A percentile compares a stretch with the other conserved stretches of the same genome.
Evolutionary conservation across 2,329 filamentous ascomycete genomes (phyloP).

Genomic region (Dothidotthia symphoricarpi): DNA sequence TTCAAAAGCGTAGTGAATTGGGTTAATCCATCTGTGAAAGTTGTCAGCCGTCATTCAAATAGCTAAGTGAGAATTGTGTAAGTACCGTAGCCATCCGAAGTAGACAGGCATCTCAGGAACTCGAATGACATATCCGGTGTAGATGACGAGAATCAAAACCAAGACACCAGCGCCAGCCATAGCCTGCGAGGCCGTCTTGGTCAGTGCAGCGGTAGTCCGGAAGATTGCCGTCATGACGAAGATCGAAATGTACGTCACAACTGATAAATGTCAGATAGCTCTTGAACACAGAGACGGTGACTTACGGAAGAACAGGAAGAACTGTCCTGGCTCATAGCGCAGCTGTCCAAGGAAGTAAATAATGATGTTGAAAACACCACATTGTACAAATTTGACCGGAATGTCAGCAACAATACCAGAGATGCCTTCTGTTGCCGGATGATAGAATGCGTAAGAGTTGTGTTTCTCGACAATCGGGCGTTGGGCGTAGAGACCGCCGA

Average conservation of each 20-base stretch:
- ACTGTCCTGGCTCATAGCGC: constrained; percentile 67
- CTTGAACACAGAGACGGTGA: not conserved
- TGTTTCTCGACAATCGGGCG: constrained; percentile 91
- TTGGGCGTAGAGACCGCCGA: constrained; percentile 66
- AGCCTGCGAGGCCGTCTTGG: constrained; percentile 62
- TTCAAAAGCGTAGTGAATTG: constrained; percentile 77
- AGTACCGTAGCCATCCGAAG: constrained; percentile 46
- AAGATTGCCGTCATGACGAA: constrained; percentile 80
- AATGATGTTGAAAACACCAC: constrained; percentile 71
- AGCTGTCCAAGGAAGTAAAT: constrained; percentile 86
- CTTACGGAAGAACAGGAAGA: constrained; percentile 72
- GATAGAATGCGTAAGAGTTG: constrained; percentile 78
- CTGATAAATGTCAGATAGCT: not conserved
- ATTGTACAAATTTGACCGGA: constrained; percentile 72
- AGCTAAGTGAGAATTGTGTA: not conserved
- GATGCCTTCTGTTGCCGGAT: constrained; percentile 79
- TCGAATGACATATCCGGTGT: constrained; percentile 67
- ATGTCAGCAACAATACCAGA: constrained; percentile 81
- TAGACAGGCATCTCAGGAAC: constrained; percentile 56
- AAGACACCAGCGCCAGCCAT: constrained; percentile 55
- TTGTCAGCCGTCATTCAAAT: not conserved
- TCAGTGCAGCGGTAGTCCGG: constrained; percentile 71
- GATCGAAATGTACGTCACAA: constrained; percentile 55
- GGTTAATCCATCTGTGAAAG: constrained; percentile 60
- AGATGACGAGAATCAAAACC: constrained; percentile 63